Conservation (phyloP, 768 basidiomycete species). For the Russula lepida region DNA sequence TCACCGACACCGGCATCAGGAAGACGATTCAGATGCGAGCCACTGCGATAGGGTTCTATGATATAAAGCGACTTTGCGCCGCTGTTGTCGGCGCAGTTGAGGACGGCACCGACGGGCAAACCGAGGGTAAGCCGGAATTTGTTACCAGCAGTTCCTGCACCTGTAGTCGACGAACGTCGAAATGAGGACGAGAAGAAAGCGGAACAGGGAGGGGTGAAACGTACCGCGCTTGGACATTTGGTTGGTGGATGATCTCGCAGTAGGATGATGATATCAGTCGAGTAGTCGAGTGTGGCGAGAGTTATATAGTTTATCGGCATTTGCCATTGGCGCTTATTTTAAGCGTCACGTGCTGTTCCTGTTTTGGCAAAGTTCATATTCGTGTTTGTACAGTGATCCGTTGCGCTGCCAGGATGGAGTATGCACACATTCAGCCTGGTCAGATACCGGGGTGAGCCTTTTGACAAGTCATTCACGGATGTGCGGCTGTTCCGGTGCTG, state of each 20-base stretch:
- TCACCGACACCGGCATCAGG: conserved; percentile 94
- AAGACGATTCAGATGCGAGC: conserved; percentile 93
- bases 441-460: not conserved
- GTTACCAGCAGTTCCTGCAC: conserved; percentile 73
- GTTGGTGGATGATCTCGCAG: conserved; percentile 15
- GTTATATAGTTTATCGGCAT: conserved; percentile 28
- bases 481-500: not conserved
- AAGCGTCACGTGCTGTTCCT: not conserved
- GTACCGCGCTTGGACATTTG: conserved; percentile 33
- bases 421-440: not conserved
- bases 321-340: not conserved
- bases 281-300: conserved; percentile 14
- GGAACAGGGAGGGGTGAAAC: conserved; percentile 4
- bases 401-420: not conserved
- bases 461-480: not conserved
- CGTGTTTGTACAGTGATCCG: not conserved
- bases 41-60: conserved; percentile 93
- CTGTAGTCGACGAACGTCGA: conserved; percentile 23
- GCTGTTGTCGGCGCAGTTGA: conserved; percentile 99
- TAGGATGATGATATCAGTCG: not conserved
- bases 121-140: conserved; percentile 94
- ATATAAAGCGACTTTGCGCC: conserved; percentile 94
- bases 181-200: not conserved
- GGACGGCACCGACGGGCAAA: conserved; percentile 89
- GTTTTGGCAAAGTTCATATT: not conserved